phyloP scores from a whole-genome alignment of 192 early-diverging fungal species.

The Entomortierella chlamydospora region DNA sequence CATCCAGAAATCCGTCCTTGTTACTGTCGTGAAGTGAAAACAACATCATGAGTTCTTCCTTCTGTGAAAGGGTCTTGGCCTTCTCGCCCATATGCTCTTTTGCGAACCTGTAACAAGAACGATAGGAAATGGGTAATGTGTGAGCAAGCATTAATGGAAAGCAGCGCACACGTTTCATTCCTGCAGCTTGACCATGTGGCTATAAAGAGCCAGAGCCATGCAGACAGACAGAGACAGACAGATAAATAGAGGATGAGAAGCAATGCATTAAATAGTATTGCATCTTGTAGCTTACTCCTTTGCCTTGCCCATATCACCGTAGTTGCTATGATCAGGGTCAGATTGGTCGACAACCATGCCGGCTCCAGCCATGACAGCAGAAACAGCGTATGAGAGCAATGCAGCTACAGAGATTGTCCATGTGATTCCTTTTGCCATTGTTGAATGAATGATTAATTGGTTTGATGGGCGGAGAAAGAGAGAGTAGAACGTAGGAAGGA shows the following conservation, averaged over 20 bases:
- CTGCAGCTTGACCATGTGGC: too few species aligned
- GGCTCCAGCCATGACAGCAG: neutral
- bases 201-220: too few species aligned
- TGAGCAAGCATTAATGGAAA: neutral
- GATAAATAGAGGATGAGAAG: too few species aligned
- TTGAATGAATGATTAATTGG: too few species aligned
- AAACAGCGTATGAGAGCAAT: neutral
- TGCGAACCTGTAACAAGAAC: constrained; percentile 52
- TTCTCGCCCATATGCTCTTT: constrained; percentile 67
- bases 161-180: too few species aligned
- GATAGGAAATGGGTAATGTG: too few species aligned
- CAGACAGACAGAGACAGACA: too few species aligned
- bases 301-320: constrained; percentile 61
- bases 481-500: neutral
- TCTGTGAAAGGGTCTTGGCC: constrained; percentile 56
- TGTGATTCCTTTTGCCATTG: neutral
- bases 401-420: neutral
- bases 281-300: constrained; percentile 62
- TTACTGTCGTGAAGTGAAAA: constrained; percentile 82
- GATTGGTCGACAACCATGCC: neutral
- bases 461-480: constrained; percentile 1
- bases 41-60: constrained; percentile 76
- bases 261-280: too few species aligned
- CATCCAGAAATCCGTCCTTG: constrained; percentile 78
- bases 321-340: constrained; percentile 64